Evolutionary conservation across 306 rosid species (phyloP).

Genomic region (Begonia fuchsioides): DNA sequence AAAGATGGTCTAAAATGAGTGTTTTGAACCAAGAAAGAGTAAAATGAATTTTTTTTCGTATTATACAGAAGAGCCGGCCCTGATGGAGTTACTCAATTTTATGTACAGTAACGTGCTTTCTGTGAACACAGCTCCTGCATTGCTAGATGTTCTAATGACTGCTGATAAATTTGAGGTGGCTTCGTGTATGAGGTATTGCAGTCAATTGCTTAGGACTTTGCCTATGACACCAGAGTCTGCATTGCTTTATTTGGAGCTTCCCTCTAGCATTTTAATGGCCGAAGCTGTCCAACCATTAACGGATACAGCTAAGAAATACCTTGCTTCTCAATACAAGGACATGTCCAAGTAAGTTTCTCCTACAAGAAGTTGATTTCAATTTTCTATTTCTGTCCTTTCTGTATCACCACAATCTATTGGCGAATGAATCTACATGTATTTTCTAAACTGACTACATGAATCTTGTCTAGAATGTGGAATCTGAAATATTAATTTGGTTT

Average conservation of each 20-base stretch:
- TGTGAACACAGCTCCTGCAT: slow-evolving; percentile 51
- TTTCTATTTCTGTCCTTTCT: background rate
- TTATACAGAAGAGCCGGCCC: slow-evolving; percentile 81
- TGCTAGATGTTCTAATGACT: slow-evolving; percentile 93
- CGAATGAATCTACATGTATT: too few species aligned
- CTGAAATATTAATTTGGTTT: too few species aligned
- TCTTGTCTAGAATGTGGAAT: too few species aligned
- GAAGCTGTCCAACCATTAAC: slow-evolving; percentile 95
- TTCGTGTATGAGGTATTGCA: slow-evolving; percentile 92
- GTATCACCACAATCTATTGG: background rate
- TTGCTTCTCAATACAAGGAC: slow-evolving; percentile 79
- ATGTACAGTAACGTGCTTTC: slow-evolving; percentile 75
- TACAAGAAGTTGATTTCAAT: background rate
- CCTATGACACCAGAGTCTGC: slow-evolving; percentile 95
- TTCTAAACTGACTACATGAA: too few species aligned
- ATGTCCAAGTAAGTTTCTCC: slow-evolving; percentile 51
- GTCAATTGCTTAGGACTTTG: slow-evolving; percentile 48
- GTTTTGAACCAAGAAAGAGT: background rate
- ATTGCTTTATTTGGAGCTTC: slow-evolving; percentile 85
- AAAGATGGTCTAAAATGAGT: background rate
- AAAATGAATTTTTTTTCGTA: slow-evolving; percentile 11
- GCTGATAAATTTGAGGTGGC: slow-evolving; percentile 98
- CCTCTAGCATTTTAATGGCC: slow-evolving; percentile 83
- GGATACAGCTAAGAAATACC: slow-evolving; percentile 90
- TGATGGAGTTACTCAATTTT: slow-evolving; percentile 92